These are phyloP conservation scores for Cercospora zeina DNA, from an alignment of 2,329 filamentous ascomycete species.

Conservation along the genomic window DNA sequence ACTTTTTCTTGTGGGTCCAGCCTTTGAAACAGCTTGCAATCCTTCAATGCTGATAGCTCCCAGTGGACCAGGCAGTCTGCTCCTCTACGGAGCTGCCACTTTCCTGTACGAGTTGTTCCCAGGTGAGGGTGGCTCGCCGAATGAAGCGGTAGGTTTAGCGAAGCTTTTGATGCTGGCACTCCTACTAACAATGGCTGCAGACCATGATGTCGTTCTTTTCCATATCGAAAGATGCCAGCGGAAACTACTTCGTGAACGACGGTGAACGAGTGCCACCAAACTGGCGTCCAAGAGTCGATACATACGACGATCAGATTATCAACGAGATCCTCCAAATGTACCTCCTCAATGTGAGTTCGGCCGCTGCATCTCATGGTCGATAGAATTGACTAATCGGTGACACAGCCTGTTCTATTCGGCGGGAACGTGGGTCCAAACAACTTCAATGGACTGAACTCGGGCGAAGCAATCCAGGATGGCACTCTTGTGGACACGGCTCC, in stretches of 20 bases:
- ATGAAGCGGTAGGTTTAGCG: conserved; percentile 27
- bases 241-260: conserved; percentile 44
- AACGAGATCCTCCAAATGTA: conserved; percentile 47
- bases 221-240: conserved; percentile 40
- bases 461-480: conserved; percentile 37
- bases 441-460: conserved; percentile 41
- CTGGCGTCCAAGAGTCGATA: conserved; percentile 33
- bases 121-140: conserved; percentile 37
- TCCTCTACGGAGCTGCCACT: conserved; percentile 47
- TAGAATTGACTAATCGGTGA: conserved; percentile 24
- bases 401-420: conserved; percentile 41
- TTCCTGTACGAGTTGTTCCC: conserved; percentile 50
- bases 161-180: not conserved
- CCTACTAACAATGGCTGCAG: not conserved
- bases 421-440: conserved; percentile 36
- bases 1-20: conserved; percentile 44
- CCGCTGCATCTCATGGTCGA: too few relatives aligned
- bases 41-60: not conserved
- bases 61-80: conserved; percentile 41
- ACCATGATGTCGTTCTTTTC: conserved; percentile 47
- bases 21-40: not conserved
- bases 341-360: conserved; percentile 25
- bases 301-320: conserved; percentile 43
- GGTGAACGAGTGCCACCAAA: conserved; percentile 45
- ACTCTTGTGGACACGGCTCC: conserved; percentile 36